Base-by-base conservation (phyloP, 2,329 filamentous ascomycete species). In the Hypoxylon sp. region DNA sequence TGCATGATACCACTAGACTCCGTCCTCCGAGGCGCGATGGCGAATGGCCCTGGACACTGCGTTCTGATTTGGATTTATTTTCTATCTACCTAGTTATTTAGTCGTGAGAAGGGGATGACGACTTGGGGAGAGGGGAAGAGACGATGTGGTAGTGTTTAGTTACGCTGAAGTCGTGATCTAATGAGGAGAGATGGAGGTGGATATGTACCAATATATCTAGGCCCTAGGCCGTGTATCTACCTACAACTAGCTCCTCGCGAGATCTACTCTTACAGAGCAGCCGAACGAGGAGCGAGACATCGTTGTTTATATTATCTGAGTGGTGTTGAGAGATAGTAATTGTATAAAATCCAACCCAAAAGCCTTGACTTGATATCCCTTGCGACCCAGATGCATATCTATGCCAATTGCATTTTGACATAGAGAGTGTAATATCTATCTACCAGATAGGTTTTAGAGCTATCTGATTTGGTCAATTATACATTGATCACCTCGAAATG, bases 1-100 rank as follows among this genome's bases (percentile, higher is more conserved):
- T 71, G 65, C 70, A 72, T 72, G 70, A 72, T 72, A 72, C 70
- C 70, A 71, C 50, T 67, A 65, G 63, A 69, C 58, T 57, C 61
- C 48, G 44, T 65, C 58, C 10, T 22, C 42, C 24, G 31, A 51
- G 39, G 48, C 48, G 37, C 19, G 51, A 47, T 48, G 61, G 59
- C 61, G 67, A 69, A 59, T 29, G 50, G 47, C 44, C 37, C 42
- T 17, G 35, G 42, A 53, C 46, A 31, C 55, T 55, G 57, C 17
- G 67, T 57, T 60, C 54, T 50, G 61, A 48, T 61, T 62, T 35
- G 22, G 13, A 29, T 47, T 50, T 55, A 65, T 65, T 65, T 31
- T 57, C 19, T 35, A 31, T 57, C 19, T 35, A 31, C 60, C 35
- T 47, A 24, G 39, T 52, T 39, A 51, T 42, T 17, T 54, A 46